Evolutionary conservation across 179 eudicot species (phyloP), one percentile per base, ranked within the genome.

Genomic region (Sideroxylon spinosum): DNA sequence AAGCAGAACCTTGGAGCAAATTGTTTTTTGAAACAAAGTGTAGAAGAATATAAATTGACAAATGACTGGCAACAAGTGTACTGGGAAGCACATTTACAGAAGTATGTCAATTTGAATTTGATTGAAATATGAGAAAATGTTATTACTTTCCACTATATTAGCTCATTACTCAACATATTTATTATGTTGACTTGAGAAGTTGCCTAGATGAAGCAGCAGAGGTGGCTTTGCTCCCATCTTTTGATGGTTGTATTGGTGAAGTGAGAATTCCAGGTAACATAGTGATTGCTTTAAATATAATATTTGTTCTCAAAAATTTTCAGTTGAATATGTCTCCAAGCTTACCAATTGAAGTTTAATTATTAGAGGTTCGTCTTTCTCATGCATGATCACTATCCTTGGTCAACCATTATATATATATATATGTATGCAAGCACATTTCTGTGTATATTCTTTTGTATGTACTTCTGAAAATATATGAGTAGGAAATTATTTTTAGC

Each of bases 151-250:
- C 56, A 53, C 48, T 8, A 22, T 44, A 12, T 73, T 63, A 13
- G 25, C 32, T 78, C 52, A 46, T 44, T 80, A 25, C 59, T 79
- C 32, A 37, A 69, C 17, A 29, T 28, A 26, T 85, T 57, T 67
- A 67, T 87, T 66, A 73, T 85, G 62, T 81, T 90, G 76, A 73
- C 75, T 20, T 68, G 79, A 79, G 80, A 76, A 48, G 99, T 81
- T 95, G 99, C 88, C 87, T 95, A 78, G 93, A 93, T 93, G 91
- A 90, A 80, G 94, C 89, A 77, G 91, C 96, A 82, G 99, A 88
- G 88, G 84, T 81, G 82, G 97, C 93, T 62, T 85, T 88, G 88
- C 83, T 90, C 57, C 98, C 96, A 6, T 86, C 87, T 72, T 93
- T 87, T 81, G 72, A 73, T 84, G 90, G 92, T 67, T 74, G 85